Conservation (phyloP, 768 basidiomycete species). For the Pluteus cervinus region DNA sequence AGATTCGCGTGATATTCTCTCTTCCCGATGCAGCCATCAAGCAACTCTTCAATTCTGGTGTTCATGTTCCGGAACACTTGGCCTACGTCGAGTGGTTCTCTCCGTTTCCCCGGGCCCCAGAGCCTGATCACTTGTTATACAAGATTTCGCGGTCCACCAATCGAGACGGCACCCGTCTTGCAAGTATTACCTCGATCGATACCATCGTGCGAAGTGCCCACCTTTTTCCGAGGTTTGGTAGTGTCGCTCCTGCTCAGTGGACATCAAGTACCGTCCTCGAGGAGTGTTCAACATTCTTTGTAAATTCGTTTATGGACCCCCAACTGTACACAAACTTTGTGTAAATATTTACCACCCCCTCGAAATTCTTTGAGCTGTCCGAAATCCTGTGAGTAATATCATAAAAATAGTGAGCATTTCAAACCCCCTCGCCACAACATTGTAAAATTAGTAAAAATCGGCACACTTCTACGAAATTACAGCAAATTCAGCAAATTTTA, state of each 20-base stretch:
- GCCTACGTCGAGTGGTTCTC: conserved; percentile 25
- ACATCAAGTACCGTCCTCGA: conserved; percentile 2
- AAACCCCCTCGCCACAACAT: too few relatives aligned
- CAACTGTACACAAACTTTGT: too few relatives aligned
- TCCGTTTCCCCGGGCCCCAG: conserved; percentile 9
- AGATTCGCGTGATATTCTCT: conserved; percentile 18
- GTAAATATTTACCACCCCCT: too few relatives aligned
- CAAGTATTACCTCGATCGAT: conserved; percentile 19
- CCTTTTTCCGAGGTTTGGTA: conserved; percentile 12
- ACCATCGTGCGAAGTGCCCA: conserved; percentile 21
- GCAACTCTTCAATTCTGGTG: conserved; percentile 5
- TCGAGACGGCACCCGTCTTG: conserved; percentile 7
- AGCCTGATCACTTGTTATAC: conserved; percentile 13
- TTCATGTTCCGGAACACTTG: conserved; percentile 10
- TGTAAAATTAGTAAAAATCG: too few relatives aligned
- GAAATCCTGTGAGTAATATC: too few relatives aligned
- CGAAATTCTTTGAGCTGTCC: too few relatives aligned
- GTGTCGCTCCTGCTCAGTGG: conserved; percentile 5
- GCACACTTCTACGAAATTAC: too few relatives aligned
- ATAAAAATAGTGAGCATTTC: too few relatives aligned
- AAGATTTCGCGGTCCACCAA: conserved; percentile 4
- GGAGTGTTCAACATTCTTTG: background rate
- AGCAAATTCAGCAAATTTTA: too few relatives aligned
- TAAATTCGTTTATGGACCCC: conserved; percentile 4
- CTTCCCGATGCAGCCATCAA: conserved; percentile 9